A percentile compares a stretch with the other conserved stretches of the same genome.
Evolutionary conservation across 2,329 filamentous ascomycete genomes (phyloP).

Genomic region (Diaporthe sp.): DNA sequence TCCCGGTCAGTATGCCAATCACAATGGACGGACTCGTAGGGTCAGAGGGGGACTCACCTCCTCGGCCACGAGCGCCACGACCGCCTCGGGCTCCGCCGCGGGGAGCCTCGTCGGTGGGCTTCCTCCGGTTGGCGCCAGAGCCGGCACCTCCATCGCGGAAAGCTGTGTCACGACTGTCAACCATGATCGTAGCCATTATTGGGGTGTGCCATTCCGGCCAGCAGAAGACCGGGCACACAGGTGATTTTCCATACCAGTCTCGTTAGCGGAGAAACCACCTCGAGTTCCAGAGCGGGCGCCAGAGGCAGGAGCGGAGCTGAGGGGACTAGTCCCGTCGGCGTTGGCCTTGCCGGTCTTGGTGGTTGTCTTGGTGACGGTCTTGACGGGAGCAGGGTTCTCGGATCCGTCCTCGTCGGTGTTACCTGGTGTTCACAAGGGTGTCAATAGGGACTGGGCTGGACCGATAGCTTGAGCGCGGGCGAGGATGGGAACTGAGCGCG

Average conservation of each 20-base stretch:
- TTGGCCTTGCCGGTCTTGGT: constrained; percentile 87
- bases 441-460: constrained; percentile 33
- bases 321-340: constrained; percentile 80
- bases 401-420: constrained; percentile 71
- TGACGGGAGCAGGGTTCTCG: constrained; percentile 86
- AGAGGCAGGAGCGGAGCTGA: constrained; percentile 55
- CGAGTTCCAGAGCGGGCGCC: constrained; percentile 62
- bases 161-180: constrained; percentile 64
- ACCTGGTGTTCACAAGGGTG: constrained; percentile 57
- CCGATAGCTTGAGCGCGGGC: constrained; percentile 32
- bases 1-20: constrained; percentile 25
- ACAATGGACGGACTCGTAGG: constrained; percentile 2
- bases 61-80: constrained; percentile 73
- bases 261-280: constrained; percentile 79
- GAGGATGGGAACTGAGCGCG: background rate
- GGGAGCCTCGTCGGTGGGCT: constrained; percentile 78
- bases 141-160: constrained; percentile 92
- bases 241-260: constrained; percentile 80
- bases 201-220: constrained; percentile 18
- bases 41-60: constrained; percentile 59
- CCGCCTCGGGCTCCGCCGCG: constrained; percentile 71
- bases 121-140: constrained; percentile 84
- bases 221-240: background rate
- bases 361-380: constrained; percentile 88
- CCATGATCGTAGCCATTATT: constrained; percentile 39